Evolutionary conservation across 192 early-diverging fungal genomes (phyloP).

Genomic region (Backusella liffmaniae): DNA sequence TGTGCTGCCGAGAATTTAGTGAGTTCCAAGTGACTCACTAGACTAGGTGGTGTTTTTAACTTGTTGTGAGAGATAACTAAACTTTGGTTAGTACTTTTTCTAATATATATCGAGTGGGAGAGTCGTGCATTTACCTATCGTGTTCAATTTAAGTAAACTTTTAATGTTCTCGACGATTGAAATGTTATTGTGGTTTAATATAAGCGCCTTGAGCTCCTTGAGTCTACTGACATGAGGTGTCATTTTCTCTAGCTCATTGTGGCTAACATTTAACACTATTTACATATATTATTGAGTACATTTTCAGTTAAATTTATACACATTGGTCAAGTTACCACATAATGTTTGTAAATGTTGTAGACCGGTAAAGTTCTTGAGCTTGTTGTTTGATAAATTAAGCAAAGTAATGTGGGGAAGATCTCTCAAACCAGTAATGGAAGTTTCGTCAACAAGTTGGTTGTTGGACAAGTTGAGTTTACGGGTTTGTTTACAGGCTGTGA

Average conservation of each 20-base stretch:
- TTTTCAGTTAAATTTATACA: not conserved
- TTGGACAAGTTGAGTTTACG: conserved; percentile 61
- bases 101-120: no score
- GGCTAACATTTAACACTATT: conserved; percentile 66
- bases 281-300: not conserved
- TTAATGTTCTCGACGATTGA: conserved; percentile 62
- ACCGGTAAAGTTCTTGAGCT: conserved; percentile 54
- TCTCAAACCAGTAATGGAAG: conserved; percentile 51
- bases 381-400: conserved; percentile 66
- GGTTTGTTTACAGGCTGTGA: conserved; percentile 58
- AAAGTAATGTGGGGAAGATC: conserved; percentile 57
- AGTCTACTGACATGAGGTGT: conserved; percentile 53
- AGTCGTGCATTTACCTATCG: conserved; percentile 49
- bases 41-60: conserved; percentile 52
- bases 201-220: conserved; percentile 71
- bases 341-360: conserved; percentile 56
- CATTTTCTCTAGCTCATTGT: conserved; percentile 64
- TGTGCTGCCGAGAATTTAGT: conserved; percentile 78
- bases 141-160: conserved; percentile 59
- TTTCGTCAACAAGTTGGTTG: conserved; percentile 54
- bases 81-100: no score
- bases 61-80: conserved; percentile 79
- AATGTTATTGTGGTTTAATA: conserved; percentile 78
- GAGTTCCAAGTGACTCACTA: conserved; percentile 58
- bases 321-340: conserved; percentile 45